A percentile compares a stretch with the other conserved stretches of the same genome.
These are phyloP conservation scores for Talaromyces sp. DNA, from an alignment of 2,329 filamentous ascomycete genomes.

Conservation along the genomic window DNA sequence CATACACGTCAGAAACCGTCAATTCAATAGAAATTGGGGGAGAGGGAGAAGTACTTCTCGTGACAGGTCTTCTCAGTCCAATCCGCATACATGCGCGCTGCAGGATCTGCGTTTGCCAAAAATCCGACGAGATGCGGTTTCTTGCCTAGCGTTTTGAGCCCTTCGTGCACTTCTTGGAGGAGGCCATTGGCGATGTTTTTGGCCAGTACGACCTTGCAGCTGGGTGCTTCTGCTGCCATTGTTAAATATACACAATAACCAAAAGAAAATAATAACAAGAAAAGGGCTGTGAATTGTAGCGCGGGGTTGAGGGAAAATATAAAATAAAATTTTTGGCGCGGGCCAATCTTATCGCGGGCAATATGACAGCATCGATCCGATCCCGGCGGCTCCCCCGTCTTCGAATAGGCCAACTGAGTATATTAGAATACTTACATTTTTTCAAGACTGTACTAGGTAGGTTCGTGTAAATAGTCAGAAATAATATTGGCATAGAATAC, in stretches of 20 bases:
- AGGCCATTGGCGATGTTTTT: conserved; percentile 81
- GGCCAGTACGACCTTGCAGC: conserved; percentile 89
- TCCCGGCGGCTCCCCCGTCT: too few relatives aligned
- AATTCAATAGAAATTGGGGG: too few relatives aligned
- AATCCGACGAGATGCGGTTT: conserved; percentile 84
- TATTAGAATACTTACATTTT: too few relatives aligned
- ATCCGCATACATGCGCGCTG: conserved; percentile 89
- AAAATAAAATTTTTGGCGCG: conserved; percentile 18
- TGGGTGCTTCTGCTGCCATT: conserved; percentile 3
- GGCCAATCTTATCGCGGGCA: conserved; percentile 13
- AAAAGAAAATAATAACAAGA: background rate
- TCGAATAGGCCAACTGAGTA: too few relatives aligned
- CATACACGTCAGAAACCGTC: conserved; percentile 41
- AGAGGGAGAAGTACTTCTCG: conserved; percentile 68
- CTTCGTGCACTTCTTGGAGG: conserved; percentile 73
- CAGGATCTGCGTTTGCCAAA: conserved; percentile 86
- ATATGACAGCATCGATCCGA: conserved; percentile 10
- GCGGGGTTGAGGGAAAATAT: conserved; percentile 12
- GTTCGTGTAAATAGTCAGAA: background rate
- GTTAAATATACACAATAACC: background rate
- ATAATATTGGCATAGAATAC: conserved; percentile 7
- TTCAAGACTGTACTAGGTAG: too few relatives aligned
- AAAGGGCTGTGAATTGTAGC: background rate
- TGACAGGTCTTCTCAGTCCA: conserved; percentile 96
- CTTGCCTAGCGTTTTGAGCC: conserved; percentile 68